Evolutionary conservation across 371 early-diverging fungal genomes (phyloP).

Genomic region (Mortierella sp.): DNA sequence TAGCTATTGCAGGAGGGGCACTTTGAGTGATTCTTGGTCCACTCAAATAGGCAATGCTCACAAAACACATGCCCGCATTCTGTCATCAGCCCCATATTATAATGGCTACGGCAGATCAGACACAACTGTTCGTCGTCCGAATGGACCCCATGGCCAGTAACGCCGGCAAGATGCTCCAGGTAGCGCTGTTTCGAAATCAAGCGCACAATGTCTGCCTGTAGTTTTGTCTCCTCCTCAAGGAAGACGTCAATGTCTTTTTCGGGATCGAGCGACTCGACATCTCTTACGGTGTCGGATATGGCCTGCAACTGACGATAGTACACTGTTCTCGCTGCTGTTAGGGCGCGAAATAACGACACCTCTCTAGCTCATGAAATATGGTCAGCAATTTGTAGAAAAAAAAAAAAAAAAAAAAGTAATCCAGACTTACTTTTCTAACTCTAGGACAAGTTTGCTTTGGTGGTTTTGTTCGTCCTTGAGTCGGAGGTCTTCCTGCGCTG

Average conservation of each 20-base stretch:
- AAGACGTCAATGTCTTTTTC: conserved; percentile 32
- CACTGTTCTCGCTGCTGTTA: conserved; percentile 58
- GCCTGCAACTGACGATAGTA: conserved; percentile 68
- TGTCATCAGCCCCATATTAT: conserved; percentile 66
- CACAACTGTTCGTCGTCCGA: conserved; percentile 56
- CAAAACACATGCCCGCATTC: conserved; percentile 71
- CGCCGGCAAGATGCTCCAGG: conserved; percentile 54
- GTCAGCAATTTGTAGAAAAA: too few species aligned
- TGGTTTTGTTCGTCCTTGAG: conserved; percentile 24
- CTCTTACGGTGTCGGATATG: conserved; percentile 61
- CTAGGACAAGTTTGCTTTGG: conserved; percentile 20
- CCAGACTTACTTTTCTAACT: conserved; percentile 33
- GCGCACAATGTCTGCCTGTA: conserved; percentile 20
- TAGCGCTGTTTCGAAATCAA: conserved; percentile 57
- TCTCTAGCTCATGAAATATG: conserved; percentile 20
- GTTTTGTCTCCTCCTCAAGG: conserved; percentile 40
- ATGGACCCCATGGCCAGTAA: conserved; percentile 19
- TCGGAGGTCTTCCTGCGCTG: conserved; percentile 27
- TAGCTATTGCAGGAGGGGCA: conserved; percentile 57
- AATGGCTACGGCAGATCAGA: conserved; percentile 62
- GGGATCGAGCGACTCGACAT: conserved; percentile 47
- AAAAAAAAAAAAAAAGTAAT: neutral
- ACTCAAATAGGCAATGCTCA: conserved; percentile 56
- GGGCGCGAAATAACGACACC: conserved; percentile 16
- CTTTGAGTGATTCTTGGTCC: conserved; percentile 56